Evolutionary conservation across 2,329 filamentous ascomycete genomes (phyloP).

Genomic region (Scedosporium minutisporum): DNA sequence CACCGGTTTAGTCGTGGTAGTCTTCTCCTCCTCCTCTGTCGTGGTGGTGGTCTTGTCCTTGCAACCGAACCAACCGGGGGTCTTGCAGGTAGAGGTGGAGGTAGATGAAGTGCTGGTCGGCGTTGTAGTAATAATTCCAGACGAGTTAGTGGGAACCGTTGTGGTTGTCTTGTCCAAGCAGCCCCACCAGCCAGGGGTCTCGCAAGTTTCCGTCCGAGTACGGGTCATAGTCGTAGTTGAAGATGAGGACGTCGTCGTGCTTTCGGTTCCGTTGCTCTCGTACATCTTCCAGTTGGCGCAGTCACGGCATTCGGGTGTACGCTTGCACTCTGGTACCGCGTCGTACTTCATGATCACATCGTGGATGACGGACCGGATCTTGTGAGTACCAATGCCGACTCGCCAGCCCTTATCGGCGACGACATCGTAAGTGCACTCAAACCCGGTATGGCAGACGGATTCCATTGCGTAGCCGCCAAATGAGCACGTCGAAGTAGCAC

Average conservation of each 20-base stretch:
- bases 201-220: slow-evolving; percentile 77
- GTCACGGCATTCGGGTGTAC: slow-evolving; percentile 74
- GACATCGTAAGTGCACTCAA: slow-evolving; percentile 84
- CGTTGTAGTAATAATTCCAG: slow-evolving; percentile 29
- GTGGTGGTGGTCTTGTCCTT: slow-evolving; percentile 37
- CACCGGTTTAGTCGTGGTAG: slow-evolving; percentile 18
- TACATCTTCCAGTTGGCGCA: slow-evolving; percentile 93
- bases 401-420: slow-evolving; percentile 88
- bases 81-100: slow-evolving; percentile 49
- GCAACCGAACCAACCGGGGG: slow-evolving; percentile 59
- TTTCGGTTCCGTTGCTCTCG: slow-evolving; percentile 79
- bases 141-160: slow-evolving; percentile 28
- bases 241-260: slow-evolving; percentile 51
- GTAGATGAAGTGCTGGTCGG: slow-evolving; percentile 36
- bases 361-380: slow-evolving; percentile 77
- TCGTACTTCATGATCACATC: slow-evolving; percentile 83
- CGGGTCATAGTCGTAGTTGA: slow-evolving; percentile 51
- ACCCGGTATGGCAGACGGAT: slow-evolving; percentile 81
- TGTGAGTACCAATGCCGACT: slow-evolving; percentile 82
- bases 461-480: slow-evolving; percentile 91
- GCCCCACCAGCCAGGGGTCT: slow-evolving; percentile 90
- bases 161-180: slow-evolving; percentile 59
- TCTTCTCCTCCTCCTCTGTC: slow-evolving; percentile 19
- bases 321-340: slow-evolving; percentile 63
- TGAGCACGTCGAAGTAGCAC: slow-evolving; percentile 78